A percentile compares a stretch with the other conserved stretches of the same genome.
phyloP scores from a whole-genome alignment of 371 early-diverging fungal species.

The Rhizopus stolonifer region DNA sequence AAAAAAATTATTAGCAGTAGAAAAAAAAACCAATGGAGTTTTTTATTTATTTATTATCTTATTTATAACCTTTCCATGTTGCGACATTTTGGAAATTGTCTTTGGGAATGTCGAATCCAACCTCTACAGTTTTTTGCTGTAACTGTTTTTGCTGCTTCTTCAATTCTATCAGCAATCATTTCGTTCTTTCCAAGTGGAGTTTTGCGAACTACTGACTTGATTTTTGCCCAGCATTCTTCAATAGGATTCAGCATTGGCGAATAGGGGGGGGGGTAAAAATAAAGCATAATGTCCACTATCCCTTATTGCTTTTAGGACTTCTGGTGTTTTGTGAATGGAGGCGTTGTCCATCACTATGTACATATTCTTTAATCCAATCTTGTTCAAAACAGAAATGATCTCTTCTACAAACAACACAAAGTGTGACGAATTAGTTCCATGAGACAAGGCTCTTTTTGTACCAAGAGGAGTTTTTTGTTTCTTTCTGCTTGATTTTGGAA shows the following conservation, averaged over 20 bases:
- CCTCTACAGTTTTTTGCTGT: constrained; percentile 21
- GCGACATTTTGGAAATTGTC: constrained; percentile 11
- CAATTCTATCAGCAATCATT: constrained; percentile 20
- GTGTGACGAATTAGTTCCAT: neutral
- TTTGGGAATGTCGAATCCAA: constrained; percentile 20
- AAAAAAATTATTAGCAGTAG: constrained; percentile 3
- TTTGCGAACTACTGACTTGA: constrained; percentile 10
- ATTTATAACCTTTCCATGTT: constrained; percentile 13
- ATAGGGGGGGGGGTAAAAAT: constrained; percentile 1
- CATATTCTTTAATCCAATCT: constrained; percentile 16
- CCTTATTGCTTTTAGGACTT: constrained; percentile 7
- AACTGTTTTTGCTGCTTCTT: constrained; percentile 23
- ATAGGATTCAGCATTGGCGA: constrained; percentile 6
- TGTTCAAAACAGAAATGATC: neutral
- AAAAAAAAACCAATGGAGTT: neutral
- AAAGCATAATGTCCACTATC: constrained; percentile 4
- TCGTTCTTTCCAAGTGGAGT: constrained; percentile 15
- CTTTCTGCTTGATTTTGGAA: constrained; percentile 6
- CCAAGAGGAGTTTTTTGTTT: constrained; percentile 1
- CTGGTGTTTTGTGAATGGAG: constrained; percentile 15
- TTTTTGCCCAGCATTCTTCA: constrained; percentile 5
- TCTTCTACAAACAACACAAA: constrained; percentile 1
- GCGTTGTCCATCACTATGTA: constrained; percentile 18
- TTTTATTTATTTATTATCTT: neutral
- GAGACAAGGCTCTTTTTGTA: constrained; percentile 16